Evolutionary conservation across 2,329 filamentous ascomycete genomes (phyloP), one percentile per base, ranked within the genome.

Genomic region (Orbilia blumenaviensis): DNA sequence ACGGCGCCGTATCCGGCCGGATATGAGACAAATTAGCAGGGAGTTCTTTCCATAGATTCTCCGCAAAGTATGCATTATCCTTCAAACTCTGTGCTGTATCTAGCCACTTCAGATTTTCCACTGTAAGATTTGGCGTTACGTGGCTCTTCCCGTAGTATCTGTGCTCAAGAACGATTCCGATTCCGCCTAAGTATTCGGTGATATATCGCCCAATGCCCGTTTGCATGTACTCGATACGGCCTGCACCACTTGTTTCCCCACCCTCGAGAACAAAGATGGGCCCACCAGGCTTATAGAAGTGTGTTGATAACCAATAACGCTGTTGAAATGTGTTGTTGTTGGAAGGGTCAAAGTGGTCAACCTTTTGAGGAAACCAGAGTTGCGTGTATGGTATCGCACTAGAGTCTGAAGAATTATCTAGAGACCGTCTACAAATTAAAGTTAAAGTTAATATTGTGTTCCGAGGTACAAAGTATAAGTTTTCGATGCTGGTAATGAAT

Each of bases 151-250:
- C 93, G 81, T 96, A 96, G 85, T 96, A 96, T 29, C 93, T 88
- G 81, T 96, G 93, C 84, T 96, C 93, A 1, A 96, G 86, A 52
- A 96, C 87, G 1, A 96, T 90, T 2, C 90, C 92, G 25, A 96
- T 83, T 0, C 93, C 93, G 68, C 89, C 84, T 0, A 91, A 92
- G 0, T 90, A 90, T 79, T 90, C 84, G 2, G 90, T 87, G 16
- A 96, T 85, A 78, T 92, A 87, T 36, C 89, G 86, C 0, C 92
- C 85, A 62, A 96, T 90, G 62, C 93, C 93, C 81, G 95, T 92
- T 78, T 93, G 88, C 8, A 96, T 83, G 80, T 87, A 94, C 0
- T 87, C 86, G 16, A 96, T 84, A 12, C 92, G 86, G 32, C 82
- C 88, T n/a, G 82, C 83, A 7, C 86, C 91, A 73, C 84, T 84